A percentile compares a stretch with the other conserved stretches of the same genome.
phyloP scores from a whole-genome alignment of 2,329 filamentous ascomycete genomes.

The Scedosporium apiospermum region DNA sequence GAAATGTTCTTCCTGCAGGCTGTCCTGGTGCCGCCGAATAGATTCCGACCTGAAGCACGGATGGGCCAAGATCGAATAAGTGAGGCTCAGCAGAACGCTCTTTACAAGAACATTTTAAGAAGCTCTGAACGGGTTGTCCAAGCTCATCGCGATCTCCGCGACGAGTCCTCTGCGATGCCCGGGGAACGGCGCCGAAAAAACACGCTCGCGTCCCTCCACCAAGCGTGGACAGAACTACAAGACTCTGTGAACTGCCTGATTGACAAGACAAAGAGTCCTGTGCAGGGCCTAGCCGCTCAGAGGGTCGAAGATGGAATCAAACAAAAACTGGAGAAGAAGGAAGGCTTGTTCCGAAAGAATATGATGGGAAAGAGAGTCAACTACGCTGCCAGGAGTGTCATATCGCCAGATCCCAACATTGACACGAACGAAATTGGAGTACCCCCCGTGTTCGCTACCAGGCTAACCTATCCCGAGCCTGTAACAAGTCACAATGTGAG shows the following conservation, averaged over 20 bases:
- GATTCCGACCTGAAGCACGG: slow-evolving; percentile 76
- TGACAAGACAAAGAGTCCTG: slow-evolving; percentile 77
- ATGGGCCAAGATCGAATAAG: slow-evolving; percentile 74
- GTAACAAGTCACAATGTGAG: slow-evolving; percentile 96
- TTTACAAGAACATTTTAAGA: slow-evolving; percentile 78
- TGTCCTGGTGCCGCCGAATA: slow-evolving; percentile 84
- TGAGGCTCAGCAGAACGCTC: slow-evolving; percentile 78
- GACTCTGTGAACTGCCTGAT: slow-evolving; percentile 88
- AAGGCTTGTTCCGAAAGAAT: slow-evolving; percentile 95
- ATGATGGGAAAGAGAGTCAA: slow-evolving; percentile 99
- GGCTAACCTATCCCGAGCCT: slow-evolving; percentile 92
- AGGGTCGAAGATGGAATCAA: slow-evolving; percentile 90
- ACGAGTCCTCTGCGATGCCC: slow-evolving; percentile 27
- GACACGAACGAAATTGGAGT: slow-evolving; percentile 99
- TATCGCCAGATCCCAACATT: slow-evolving; percentile 96
- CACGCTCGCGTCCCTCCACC: slow-evolving; percentile 68
- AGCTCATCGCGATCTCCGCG: slow-evolving; percentile 48
- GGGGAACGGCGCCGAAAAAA: slow-evolving; percentile 29
- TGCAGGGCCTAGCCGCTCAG: slow-evolving; percentile 67
- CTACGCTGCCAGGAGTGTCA: slow-evolving; percentile 93
- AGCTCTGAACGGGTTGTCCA: slow-evolving; percentile 56
- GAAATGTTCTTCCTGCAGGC: slow-evolving; percentile 93
- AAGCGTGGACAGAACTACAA: slow-evolving; percentile 75
- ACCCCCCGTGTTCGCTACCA: slow-evolving; percentile 93
- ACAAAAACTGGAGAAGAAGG: slow-evolving; percentile 96